Conservation (phyloP, 768 basidiomycete genomes). For the Suillus occidentalis region DNA sequence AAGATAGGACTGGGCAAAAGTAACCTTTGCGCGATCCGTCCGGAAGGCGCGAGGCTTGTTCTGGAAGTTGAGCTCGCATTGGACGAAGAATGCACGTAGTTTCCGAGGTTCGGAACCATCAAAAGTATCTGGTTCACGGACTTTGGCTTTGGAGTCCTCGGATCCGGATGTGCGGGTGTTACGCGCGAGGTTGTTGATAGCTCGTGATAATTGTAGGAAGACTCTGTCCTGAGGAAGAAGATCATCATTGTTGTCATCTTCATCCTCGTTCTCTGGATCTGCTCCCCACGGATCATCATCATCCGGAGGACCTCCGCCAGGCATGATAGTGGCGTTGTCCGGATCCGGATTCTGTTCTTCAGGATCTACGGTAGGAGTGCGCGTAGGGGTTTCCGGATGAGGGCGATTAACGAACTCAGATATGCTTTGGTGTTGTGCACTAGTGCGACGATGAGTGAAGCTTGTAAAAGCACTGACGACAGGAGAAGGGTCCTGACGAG, state of each 20-base stretch:
- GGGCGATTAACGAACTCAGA: too few relatives aligned
- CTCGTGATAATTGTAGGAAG: neutral
- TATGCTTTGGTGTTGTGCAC: too few relatives aligned
- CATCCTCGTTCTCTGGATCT: too few relatives aligned
- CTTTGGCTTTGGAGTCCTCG: neutral
- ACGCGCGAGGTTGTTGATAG: neutral
- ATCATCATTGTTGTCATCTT: neutral
- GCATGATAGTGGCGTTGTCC: too few relatives aligned
- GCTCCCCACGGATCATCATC: too few relatives aligned
- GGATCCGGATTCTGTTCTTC: too few relatives aligned
- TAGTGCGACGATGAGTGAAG: too few relatives aligned
- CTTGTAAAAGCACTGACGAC: too few relatives aligned
- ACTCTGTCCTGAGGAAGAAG: neutral
- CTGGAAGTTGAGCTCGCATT: neutral
- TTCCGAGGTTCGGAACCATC: neutral
- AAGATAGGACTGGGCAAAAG: neutral
- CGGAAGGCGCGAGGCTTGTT: neutral
- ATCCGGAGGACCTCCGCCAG: too few relatives aligned
- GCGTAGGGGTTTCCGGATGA: too few relatives aligned
- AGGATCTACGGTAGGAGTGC: too few relatives aligned
- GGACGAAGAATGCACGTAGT: accelerated
- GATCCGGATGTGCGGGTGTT: neutral
- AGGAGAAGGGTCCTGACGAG: too few relatives aligned
- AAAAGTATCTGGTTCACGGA: neutral
- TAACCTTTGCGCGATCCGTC: neutral